These are phyloP conservation scores for Grifola frondosa DNA, from an alignment of 1,284 basidiomycete genomes.

Conservation along the genomic window DNA sequence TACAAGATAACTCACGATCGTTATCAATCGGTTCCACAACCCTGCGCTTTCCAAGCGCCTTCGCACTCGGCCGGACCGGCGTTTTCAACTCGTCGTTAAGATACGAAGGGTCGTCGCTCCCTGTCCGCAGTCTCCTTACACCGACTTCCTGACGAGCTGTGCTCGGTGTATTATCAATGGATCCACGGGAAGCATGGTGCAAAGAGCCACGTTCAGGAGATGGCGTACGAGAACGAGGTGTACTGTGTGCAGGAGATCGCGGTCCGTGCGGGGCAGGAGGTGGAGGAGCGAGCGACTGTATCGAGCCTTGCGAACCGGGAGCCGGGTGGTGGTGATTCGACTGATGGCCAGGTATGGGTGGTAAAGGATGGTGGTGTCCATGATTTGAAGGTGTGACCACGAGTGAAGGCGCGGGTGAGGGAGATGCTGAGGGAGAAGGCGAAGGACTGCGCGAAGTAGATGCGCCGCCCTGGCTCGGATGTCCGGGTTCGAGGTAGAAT, in stretches of 20 bases:
- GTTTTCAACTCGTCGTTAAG: slow-evolving; percentile 25
- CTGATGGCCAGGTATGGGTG: slow-evolving; percentile 22
- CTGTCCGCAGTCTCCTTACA: slow-evolving; percentile 13
- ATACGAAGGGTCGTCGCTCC: slow-evolving; percentile 15
- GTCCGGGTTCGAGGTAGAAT: slow-evolving; percentile 27
- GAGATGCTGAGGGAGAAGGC: too few species aligned
- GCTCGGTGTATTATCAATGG: slow-evolving; percentile 17
- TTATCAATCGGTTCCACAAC: slow-evolving; percentile 45
- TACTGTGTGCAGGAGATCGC: slow-evolving; percentile 51
- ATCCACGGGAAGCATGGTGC: slow-evolving; percentile 10
- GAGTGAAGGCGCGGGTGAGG: too few species aligned
- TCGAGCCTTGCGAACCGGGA: slow-evolving; percentile 17
- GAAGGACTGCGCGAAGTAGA: slow-evolving; percentile 29
- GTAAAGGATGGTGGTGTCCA: slow-evolving; percentile 11
- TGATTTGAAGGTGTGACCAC: too few species aligned
- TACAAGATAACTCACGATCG: slow-evolving; percentile 41
- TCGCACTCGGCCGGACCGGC: slow-evolving; percentile 61
- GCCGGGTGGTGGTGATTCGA: slow-evolving; percentile 20
- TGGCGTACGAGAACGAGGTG: slow-evolving; percentile 50
- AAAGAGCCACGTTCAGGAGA: slow-evolving; percentile 40
- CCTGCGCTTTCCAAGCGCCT: slow-evolving; percentile 77
- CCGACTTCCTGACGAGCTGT: slow-evolving; percentile 7
- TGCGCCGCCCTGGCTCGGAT: slow-evolving; percentile 21
- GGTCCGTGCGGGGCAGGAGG: slow-evolving; percentile 69
- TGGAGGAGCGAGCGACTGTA: slow-evolving; percentile 55